phyloP scores from a whole-genome alignment of 83 land plant species.

The Picea abies region DNA sequence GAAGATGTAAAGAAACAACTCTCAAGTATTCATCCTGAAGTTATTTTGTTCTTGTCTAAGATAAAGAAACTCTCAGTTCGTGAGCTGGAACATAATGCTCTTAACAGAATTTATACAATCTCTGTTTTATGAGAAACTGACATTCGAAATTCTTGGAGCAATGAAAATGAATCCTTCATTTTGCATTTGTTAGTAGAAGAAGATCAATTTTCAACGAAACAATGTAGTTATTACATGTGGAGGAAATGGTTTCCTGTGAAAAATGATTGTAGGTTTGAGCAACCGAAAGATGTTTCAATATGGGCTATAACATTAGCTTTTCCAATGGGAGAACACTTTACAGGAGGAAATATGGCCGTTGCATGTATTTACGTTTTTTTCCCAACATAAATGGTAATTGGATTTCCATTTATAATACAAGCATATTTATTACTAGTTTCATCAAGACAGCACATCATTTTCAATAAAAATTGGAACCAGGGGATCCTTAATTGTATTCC shows the following conservation, averaged over 20 bases:
- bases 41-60: constrained; percentile 52
- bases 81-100: constrained; percentile 37
- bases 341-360: no score
- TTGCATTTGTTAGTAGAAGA: constrained; percentile 32
- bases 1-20: constrained; percentile 53
- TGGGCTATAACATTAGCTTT: constrained; percentile 58
- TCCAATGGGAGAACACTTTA: constrained; percentile 25
- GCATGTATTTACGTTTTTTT: constrained; percentile 55
- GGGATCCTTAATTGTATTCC: constrained; percentile 61
- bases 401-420: constrained; percentile 61
- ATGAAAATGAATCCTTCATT: constrained; percentile 32
- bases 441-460: constrained; percentile 50
- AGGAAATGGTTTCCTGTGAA: constrained; percentile 15
- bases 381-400: constrained; percentile 55
- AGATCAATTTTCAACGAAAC: background rate
- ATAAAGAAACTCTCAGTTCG: constrained; percentile 38
- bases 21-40: constrained; percentile 45
- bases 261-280: constrained; percentile 27
- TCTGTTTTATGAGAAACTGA: constrained; percentile 36
- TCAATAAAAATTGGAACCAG: constrained; percentile 55
- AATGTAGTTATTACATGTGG: no score
- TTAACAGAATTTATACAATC: constrained; percentile 17
- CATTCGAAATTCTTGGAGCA: constrained; percentile 21
- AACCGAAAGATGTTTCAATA: constrained; percentile 37
- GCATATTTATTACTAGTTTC: constrained; percentile 59